Evolutionary conservation across 2,329 filamentous ascomycete genomes (phyloP), one percentile per base, ranked within the genome.

Genomic region (Penicillium freii): DNA sequence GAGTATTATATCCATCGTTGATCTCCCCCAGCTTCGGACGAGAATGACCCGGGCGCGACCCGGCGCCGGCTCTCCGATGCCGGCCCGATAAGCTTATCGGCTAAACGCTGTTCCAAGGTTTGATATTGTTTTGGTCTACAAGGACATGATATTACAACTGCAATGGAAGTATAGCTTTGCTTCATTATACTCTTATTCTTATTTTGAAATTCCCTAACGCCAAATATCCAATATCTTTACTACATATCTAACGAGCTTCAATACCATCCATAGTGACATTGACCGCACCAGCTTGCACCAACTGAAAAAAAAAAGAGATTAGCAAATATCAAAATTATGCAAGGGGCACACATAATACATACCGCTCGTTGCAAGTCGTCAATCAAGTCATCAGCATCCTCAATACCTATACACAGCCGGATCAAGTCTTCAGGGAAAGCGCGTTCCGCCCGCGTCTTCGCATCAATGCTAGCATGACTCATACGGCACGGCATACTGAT

Each of bases 401-500:
- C 94, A 69, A 99, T 99, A 45, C 94, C 94, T 44, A 99, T 92
- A 71, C 94, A 99, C 54, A 99, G 77, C 55, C 94, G 84, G 68
- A 99, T 97, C 59, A 99, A 89, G 73, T 99, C 94, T 77, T 99
- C 94, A 11, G 94, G 94, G 87, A 99, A 89, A 63, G 93, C 88
- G 62, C 92, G 84, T 78, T 96, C 92, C 68, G 86, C 82, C 66
- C 94, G 83, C 51, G 92, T 97, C 80, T 96, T 96, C 58, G 92
- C 90, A 72, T 97, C 94, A 70, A 99, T 99, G 72, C 91, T 96
- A 39, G 94, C 94, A 77, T 99, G 94, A 77, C 93, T 97, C 95
- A 99, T 99, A 70, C 93, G 92, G 78, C 94, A 99, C 9, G 94
- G 93, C 93, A 99, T 97, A 79, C 92, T 97, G 76, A 99, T 99